A percentile compares a stretch with the other conserved stretches of the same genome.
Evolutionary conservation across 1,284 basidiomycete genomes (phyloP).

Genomic region (Singerocomus inundabilis): DNA sequence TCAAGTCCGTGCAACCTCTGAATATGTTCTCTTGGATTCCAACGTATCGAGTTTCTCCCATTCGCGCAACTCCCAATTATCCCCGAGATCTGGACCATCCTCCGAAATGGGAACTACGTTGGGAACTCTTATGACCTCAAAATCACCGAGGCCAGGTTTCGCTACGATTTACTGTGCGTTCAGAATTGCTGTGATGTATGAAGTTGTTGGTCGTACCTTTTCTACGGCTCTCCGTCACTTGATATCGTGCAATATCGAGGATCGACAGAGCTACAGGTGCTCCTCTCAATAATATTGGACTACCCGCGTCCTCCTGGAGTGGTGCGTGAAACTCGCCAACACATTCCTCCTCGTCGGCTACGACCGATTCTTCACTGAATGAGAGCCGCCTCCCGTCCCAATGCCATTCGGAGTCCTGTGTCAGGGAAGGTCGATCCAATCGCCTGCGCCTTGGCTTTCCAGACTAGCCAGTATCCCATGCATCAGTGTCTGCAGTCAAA

Average conservation of each 20-base stretch:
- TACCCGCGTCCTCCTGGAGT: too few species aligned
- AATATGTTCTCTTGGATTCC: constrained; percentile 22
- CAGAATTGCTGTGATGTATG: not conserved
- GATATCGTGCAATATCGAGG: constrained; percentile 14
- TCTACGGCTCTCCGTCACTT: not conserved
- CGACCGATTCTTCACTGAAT: not conserved
- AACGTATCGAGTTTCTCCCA: constrained; percentile 25
- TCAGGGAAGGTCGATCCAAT: too few species aligned
- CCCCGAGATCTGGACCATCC: constrained; percentile 2
- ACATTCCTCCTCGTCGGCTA: not conserved
- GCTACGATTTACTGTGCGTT: constrained; percentile 7
- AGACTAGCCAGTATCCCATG: too few species aligned
- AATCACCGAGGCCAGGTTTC: constrained; percentile 12
- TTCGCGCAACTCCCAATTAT: constrained; percentile 10
- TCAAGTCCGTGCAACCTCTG: constrained; percentile 22
- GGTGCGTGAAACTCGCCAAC: too few species aligned
- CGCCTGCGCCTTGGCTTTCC: too few species aligned
- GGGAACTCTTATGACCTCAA: constrained; percentile 26
- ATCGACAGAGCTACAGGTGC: too few species aligned
- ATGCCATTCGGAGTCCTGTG: too few species aligned
- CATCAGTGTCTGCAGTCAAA: too few species aligned
- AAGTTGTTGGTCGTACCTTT: constrained; percentile 14
- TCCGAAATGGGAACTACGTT: constrained; percentile 18
- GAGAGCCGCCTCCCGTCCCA: too few species aligned
- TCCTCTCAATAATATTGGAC: too few species aligned